A percentile compares a stretch with the other conserved stretches of the same genome.
These are phyloP conservation scores for Phaeosphaeriaceae sp. DNA, from an alignment of 2,329 filamentous ascomycete species.

Conservation along the genomic window DNA sequence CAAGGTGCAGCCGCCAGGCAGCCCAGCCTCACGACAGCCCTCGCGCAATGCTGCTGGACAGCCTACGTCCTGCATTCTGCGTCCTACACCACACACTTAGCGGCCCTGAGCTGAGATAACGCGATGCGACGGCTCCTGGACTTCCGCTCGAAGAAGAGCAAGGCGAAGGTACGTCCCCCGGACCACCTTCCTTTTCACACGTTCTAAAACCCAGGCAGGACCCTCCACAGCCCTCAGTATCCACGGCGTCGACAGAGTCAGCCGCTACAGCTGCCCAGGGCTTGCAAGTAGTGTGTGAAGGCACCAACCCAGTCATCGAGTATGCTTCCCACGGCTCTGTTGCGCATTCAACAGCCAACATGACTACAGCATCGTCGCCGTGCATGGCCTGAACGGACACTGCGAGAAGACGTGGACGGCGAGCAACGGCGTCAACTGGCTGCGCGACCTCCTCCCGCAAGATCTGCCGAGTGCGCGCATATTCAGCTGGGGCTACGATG, in stretches of 20 bases:
- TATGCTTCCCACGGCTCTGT: too few species aligned
- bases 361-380: constrained; percentile 26
- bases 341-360: constrained; percentile 16
- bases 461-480: constrained; percentile 43
- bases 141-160: neutral
- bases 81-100: neutral
- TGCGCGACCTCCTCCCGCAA: constrained; percentile 27
- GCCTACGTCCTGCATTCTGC: too few species aligned
- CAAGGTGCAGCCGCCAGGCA: too few species aligned
- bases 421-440: constrained; percentile 26
- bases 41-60: too few species aligned
- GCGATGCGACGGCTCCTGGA: neutral
- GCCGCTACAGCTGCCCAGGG: too few species aligned
- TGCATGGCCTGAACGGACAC: constrained; percentile 35
- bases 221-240: too few species aligned
- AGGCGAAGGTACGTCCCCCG: neutral
- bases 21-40: too few species aligned
- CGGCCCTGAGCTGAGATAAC: neutral
- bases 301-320: too few species aligned
- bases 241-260: too few species aligned
- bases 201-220: too few species aligned
- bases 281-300: too few species aligned
- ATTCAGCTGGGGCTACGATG: constrained; percentile 47
- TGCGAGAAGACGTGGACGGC: constrained; percentile 32
- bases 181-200: neutral